Evolutionary conservation across 345 rosid species (phyloP).

Genomic region (Eucalyptus brandiana): DNA sequence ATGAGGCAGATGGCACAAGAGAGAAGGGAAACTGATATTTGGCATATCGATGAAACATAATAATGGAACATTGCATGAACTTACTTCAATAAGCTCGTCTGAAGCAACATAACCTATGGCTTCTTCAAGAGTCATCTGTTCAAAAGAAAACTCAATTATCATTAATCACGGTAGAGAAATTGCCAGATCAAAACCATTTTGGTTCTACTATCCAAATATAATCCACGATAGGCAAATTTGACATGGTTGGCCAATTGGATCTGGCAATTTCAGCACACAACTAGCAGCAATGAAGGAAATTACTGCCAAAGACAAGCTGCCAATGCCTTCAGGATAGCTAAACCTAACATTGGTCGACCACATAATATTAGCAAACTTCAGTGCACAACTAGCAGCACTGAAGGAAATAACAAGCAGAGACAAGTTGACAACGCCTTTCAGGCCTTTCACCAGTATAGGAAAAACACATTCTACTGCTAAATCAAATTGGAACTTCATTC

Average conservation of each 20-base stretch:
- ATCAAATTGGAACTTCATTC: not conserved
- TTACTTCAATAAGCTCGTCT: conserved; percentile 95
- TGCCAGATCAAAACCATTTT: not conserved
- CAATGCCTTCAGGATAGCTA: not conserved
- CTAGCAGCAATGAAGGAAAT: not conserved
- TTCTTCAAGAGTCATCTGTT: conserved; percentile 95
- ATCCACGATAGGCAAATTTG: not conserved
- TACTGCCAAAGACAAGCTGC: not conserved
- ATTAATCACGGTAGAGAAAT: not conserved
- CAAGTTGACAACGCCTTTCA: not conserved
- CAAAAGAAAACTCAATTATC: not conserved
- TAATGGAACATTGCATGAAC: not conserved
- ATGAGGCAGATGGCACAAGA: not conserved
- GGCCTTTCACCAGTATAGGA: not conserved
- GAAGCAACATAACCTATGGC: conserved; percentile 95
- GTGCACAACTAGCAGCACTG: not conserved
- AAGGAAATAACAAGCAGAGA: not conserved
- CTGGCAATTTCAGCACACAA: not conserved
- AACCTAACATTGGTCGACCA: not conserved
- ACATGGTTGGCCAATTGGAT: not conserved
- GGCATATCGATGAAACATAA: not conserved
- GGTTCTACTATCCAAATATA: not conserved
- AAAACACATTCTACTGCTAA: not conserved
- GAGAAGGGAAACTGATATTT: not conserved
- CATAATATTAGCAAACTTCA: not conserved